Evolutionary conservation across 176 grass and related monocot species (phyloP).

Genomic region (Paspalum vaginatum): DNA sequence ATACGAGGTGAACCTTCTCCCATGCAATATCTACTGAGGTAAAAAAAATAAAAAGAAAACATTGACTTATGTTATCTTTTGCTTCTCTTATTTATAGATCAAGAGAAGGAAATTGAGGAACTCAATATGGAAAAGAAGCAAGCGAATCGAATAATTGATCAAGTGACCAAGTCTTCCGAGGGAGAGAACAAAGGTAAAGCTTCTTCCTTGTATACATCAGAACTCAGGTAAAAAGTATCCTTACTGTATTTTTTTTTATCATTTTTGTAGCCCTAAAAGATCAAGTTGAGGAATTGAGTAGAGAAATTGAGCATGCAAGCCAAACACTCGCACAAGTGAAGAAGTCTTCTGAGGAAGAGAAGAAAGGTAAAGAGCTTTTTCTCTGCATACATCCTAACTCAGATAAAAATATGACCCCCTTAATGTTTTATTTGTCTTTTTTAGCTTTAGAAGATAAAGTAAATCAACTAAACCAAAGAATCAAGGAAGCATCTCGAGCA

Average conservation of each 20-base stretch:
- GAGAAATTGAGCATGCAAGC: not conserved
- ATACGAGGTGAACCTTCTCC: not conserved
- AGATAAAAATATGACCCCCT: not conserved
- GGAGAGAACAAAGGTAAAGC: not conserved
- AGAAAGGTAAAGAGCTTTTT: not conserved
- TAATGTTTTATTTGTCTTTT: not conserved
- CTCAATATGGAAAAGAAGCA: not conserved
- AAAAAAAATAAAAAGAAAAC: not conserved
- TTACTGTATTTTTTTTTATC: not conserved
- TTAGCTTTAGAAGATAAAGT: conserved; percentile 5
- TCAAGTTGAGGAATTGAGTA: not conserved
- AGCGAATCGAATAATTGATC: not conserved
- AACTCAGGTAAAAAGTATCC: not conserved
- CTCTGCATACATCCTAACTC: not conserved
- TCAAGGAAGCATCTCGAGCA: not conserved
- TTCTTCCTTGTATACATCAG: not conserved
- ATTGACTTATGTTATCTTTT: not conserved
- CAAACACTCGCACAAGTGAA: not conserved
- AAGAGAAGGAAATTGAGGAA: not conserved
- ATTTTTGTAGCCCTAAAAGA: not conserved
- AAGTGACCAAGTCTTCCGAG: not conserved
- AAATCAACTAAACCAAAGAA: not conserved
- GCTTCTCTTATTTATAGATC: not conserved
- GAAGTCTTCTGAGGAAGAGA: not conserved
- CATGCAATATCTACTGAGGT: not conserved